A percentile compares a stretch with the other conserved stretches of the same genome.
Evolutionary conservation across 371 early-diverging fungal genomes (phyloP).

Genomic region (Mortierella sp.): DNA sequence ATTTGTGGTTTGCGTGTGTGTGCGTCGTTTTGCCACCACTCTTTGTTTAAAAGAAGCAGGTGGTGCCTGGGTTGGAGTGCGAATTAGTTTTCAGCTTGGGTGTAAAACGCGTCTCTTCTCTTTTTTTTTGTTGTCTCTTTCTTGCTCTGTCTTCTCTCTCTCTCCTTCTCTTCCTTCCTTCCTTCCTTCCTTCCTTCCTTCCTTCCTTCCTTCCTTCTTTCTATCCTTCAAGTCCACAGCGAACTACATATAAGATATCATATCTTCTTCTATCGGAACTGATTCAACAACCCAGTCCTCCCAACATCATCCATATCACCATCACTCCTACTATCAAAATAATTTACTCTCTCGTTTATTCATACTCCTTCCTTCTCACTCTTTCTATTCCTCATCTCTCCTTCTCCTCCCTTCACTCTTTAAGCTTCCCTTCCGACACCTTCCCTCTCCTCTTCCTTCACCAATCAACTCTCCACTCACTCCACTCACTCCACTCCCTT

Average conservation of each 20-base stretch:
- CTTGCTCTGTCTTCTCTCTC: not conserved
- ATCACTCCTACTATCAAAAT: not conserved
- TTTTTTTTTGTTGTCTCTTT: not conserved
- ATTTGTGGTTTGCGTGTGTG: not conserved
- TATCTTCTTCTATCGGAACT: not conserved
- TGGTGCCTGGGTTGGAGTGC: not conserved
- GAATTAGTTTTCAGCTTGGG: not conserved
- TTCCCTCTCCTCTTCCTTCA: not conserved
- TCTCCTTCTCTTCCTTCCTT: not conserved
- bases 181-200: not conserved
- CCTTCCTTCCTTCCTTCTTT: not conserved
- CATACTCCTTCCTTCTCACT: not conserved
- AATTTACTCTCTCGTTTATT: not conserved
- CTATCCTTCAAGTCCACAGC: not conserved
- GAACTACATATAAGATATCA: not conserved
- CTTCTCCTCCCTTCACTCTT: not conserved
- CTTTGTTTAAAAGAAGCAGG: not conserved
- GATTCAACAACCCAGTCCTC: conserved; percentile 1
- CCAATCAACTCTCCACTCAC: not conserved
- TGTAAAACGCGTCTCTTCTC: conserved; percentile 3
- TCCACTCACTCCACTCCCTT: not conserved
- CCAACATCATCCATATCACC: not conserved
- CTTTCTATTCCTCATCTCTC: too few species aligned
- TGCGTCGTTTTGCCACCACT: not conserved
- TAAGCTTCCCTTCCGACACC: not conserved